Base-by-base conservation (phyloP, 2,329 filamentous ascomycete species). In the Colletotrichum abscissum region DNA sequence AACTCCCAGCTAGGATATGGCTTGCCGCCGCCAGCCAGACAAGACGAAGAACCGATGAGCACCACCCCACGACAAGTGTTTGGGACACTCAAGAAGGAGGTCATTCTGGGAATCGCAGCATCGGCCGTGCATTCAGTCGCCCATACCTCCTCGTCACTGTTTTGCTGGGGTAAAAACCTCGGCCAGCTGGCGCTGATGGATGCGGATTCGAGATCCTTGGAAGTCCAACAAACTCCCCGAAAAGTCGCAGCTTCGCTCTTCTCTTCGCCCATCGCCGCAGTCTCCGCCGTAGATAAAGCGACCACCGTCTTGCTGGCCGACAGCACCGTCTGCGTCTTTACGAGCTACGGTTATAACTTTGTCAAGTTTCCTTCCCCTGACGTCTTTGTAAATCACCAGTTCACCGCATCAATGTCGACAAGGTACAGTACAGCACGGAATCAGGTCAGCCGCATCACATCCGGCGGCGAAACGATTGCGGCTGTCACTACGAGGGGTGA, bases 101-200 rank as follows among this genome's bases (percentile, higher is more conserved):
- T 85, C 1, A 90, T 98, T 19, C 82, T 94, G 26, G 97, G 97
- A 0, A 90, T 95, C 69, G 95, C 97, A 2, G 96, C 97, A 7
- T 98, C 97, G 1, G 88, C 94, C 0, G 92, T 97, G 52, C 97
- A 99, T 82, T 98, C 97, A 0, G 95, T 97, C 3, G 94, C 95
- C 0, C 93, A 97, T 78, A 98, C 95, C 0, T 88, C 89, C 1
- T 90, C 91, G 0, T 94, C 94, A 1, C 84, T 99, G 1, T 99
- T 94, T 80, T 97, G 95, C 2, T 99, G 97, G 88, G 97, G 97
- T 26, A 97, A 97, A 78, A 99, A 98, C 78, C 92, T 95, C 77
- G 97, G 97, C 1, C 97, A 99, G 81, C 89, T 99, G 59, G 97
- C 95, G 5, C 88, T 99, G 66, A 95, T 98, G 84, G 97, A 98